Base-by-base conservation (phyloP, 106 monocot species). In the Agapanthus africanus region DNA sequence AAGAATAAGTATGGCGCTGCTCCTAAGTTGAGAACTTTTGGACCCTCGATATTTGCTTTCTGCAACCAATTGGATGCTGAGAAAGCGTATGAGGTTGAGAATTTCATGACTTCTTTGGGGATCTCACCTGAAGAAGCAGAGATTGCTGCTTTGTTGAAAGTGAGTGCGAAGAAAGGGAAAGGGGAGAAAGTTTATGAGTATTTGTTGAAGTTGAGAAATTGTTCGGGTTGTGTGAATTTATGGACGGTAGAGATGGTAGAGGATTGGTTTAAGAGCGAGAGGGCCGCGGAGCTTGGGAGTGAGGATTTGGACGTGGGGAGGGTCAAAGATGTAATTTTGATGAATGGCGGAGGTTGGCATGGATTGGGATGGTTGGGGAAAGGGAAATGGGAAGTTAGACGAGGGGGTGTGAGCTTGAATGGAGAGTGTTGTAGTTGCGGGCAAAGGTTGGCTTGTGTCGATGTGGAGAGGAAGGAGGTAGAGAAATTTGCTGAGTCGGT, bases 341-440 rank as follows among this genome's bases (percentile, higher is more conserved):
- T 52, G 56, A 91, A 92, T 81, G 97, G 92, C 2, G 95, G 89
- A 64, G 97, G 97, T 4, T 97, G 87, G 80, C 86, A 89, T 75
- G 89, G 97, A 61, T 22, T 67, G 6, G 92, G 91, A 8, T 97
- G 97, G 91, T 40, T 92, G 69, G 97, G 91, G 50, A 77, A 67
- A 26, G 95, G 95, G 41, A 39, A 54, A 44, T 97, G 95, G 95
- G 71, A 72, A 35, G 80, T 91, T 38, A 27, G 23, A 34, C 70
- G 77, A 54, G 78, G 47, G 4, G 79, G 32, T 61, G 70, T 85
- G 66, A 69, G 64, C 8, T 22, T 14, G 10, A 77, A 71, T 2
- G 91, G 89, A 11, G 37, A 34, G 49, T 95, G 91, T 23, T 33
- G 15, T 47, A 44, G 70, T 15, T 95, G 91, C 33, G 71, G 78